These are phyloP conservation scores for Daldinia eschscholtzii DNA, from an alignment of 2,329 filamentous ascomycete species.

Conservation along the genomic window DNA sequence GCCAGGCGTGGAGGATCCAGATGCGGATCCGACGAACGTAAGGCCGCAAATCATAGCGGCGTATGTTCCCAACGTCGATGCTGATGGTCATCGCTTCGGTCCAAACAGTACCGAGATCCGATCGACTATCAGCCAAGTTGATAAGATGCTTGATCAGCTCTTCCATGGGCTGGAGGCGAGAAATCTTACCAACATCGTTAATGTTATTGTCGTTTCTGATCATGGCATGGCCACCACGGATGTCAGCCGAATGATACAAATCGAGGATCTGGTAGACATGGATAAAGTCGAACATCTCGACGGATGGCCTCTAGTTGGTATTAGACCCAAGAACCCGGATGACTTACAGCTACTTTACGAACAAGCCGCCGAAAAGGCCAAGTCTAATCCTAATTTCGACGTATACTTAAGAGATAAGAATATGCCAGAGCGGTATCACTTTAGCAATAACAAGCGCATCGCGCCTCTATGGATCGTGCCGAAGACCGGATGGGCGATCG, in stretches of 20 bases:
- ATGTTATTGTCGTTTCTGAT: slow-evolving; percentile 95
- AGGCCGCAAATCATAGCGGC: slow-evolving; percentile 93
- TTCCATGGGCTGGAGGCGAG: slow-evolving; percentile 81
- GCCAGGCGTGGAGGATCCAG: slow-evolving; percentile 75
- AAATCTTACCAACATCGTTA: slow-evolving; percentile 90
- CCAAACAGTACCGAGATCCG: slow-evolving; percentile 95
- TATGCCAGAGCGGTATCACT: slow-evolving; percentile 95
- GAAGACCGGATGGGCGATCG: slow-evolving; percentile 92
- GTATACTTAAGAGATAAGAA: slow-evolving; percentile 87
- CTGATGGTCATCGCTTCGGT: slow-evolving; percentile 87
- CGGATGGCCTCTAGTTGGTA: slow-evolving; percentile 92
- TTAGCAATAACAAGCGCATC: slow-evolving; percentile 87
- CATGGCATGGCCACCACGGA: slow-evolving; percentile 98
- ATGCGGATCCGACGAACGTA: slow-evolving; percentile 63
- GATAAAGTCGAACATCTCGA: slow-evolving; percentile 84
- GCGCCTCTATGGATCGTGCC: slow-evolving; percentile 96
- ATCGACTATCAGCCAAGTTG: slow-evolving; percentile 80
- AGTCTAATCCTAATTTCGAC: slow-evolving; percentile 77
- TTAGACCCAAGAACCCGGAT: slow-evolving; percentile 79
- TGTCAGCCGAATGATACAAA: slow-evolving; percentile 81
- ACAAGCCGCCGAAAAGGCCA: slow-evolving; percentile 67
- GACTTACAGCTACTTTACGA: slow-evolving; percentile 78
- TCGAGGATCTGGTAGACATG: slow-evolving; percentile 89
- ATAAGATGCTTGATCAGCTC: slow-evolving; percentile 82
- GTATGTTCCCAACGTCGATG: slow-evolving; percentile 93